phyloP scores from a whole-genome alignment of 2,329 filamentous ascomycete genomes.

The Onygenales sp. region DNA sequence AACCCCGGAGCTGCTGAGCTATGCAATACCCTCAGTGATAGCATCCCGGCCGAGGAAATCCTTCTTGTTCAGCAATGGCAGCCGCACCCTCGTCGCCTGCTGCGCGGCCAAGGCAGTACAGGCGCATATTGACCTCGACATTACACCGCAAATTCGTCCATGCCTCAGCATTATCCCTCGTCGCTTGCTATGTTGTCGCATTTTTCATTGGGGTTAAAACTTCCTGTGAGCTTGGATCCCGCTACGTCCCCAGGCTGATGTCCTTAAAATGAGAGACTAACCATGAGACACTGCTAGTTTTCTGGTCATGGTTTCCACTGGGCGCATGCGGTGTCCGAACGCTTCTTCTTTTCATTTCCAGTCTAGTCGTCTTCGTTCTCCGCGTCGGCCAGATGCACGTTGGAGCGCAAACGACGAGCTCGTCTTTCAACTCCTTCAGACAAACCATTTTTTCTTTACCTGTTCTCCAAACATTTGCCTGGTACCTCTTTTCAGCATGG shows the following conservation, averaged over 20 bases:
- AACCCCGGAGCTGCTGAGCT: neutral
- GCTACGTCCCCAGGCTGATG: neutral
- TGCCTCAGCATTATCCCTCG: conserved; percentile 60
- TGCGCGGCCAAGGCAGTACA: conserved; percentile 48
- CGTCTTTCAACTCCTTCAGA: conserved; percentile 55
- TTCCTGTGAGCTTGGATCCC: conserved; percentile 47
- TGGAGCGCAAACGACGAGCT: conserved; percentile 61
- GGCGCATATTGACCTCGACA: conserved; percentile 82
- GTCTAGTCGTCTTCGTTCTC: conserved; percentile 69
- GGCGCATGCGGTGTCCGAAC: conserved; percentile 67
- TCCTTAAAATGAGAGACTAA: conserved; percentile 4
- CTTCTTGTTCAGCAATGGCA: conserved; percentile 23
- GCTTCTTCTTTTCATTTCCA: conserved; percentile 64
- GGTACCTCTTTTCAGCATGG: conserved; percentile 69
- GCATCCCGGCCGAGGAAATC: neutral
- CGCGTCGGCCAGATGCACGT: conserved; percentile 77
- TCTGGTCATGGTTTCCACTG: conserved; percentile 83
- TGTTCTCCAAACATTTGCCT: conserved; percentile 60
- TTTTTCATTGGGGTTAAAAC: conserved; percentile 60
- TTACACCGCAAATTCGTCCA: conserved; percentile 79
- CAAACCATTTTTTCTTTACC: conserved; percentile 49
- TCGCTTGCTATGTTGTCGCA: conserved; percentile 64
- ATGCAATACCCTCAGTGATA: neutral
- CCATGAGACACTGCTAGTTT: conserved; percentile 39
- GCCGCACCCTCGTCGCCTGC: conserved; percentile 6